Evolutionary conservation across 2,329 filamentous ascomycete genomes (phyloP), one percentile per base, ranked within the genome.

Genomic region (Colletotrichum costaricense): DNA sequence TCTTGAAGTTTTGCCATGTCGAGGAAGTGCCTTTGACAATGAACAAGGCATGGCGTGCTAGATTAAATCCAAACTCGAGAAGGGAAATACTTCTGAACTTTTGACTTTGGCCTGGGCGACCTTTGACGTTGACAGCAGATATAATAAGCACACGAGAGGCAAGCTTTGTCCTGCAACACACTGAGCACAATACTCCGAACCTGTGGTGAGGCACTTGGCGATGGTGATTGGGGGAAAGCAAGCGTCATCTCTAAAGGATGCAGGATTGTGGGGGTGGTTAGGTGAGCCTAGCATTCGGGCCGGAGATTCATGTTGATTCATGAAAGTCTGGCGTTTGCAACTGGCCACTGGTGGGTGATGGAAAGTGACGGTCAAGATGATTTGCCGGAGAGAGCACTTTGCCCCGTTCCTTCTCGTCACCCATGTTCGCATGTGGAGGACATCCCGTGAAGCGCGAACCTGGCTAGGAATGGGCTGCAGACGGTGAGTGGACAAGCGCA

Each of bases 141-240:
- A 56, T 59, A 60, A 60, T 55, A 38, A 62, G 60, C 67, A 62
- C 54, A 24, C 57, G 46, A 49, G 46, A 49, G 35, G 58, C 67
- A 64, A 57, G 55, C 60, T 56, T 73, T 56, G 69, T 65, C 66
- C 42, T 62, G 66, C 28, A 28, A 35, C 55, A 56, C 38, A 46
- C 16, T 46, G 19, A 8, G 42, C 42, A 46, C 35, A 16, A 6
- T 16, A 16, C 14, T 38, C 30, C 30, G 12, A 4, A 5, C 35
- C 14, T 16, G 14, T 42, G 35, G 60, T 65, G 66, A 73, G 60
- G 59, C 67, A 73, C 65, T 73, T 65, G 67, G 7, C 26, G 46
- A 65, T 38, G 55, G 16, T 73, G 70, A 73, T 73, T 73, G 69
- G 70, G 69, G 67, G 60, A 42, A 52, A 56, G 28, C 11, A 24